phyloP scores from a whole-genome alignment of 2,329 filamentous ascomycete genomes.

The Microcera coccophila region DNA sequence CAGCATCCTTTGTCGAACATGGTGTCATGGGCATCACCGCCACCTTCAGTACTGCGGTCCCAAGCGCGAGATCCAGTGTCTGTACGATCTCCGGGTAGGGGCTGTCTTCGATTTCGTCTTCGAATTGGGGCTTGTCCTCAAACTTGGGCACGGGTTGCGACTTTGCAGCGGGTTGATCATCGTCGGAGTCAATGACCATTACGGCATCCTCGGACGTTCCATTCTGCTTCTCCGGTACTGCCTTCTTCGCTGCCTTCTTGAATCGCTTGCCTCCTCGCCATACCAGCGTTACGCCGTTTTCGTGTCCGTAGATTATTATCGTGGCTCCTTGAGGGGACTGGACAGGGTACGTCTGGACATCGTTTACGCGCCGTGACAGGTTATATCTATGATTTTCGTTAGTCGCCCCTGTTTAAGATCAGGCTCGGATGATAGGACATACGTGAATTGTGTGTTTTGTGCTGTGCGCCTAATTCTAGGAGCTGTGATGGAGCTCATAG shows the following conservation, averaged over 20 bases:
- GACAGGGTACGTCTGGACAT: constrained; percentile 59
- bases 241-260: constrained; percentile 41
- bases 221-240: constrained; percentile 46
- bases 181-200: constrained; percentile 62
- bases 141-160: constrained; percentile 31
- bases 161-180: constrained; percentile 45
- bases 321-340: constrained; percentile 60
- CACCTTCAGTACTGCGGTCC: constrained; percentile 52
- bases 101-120: constrained; percentile 47
- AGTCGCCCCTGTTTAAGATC: too few species aligned
- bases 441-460: constrained; percentile 49
- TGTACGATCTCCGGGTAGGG: constrained; percentile 55
- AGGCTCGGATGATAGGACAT: constrained; percentile 13
- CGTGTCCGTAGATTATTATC: constrained; percentile 60
- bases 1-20: constrained; percentile 45
- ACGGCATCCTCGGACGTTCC: constrained; percentile 50
- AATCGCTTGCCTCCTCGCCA: constrained; percentile 63
- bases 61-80: constrained; percentile 58
- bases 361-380: constrained; percentile 53
- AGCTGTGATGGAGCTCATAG: constrained; percentile 32
- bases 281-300: constrained; percentile 57
- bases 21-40: constrained; percentile 53
- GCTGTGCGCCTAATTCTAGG: constrained; percentile 45
- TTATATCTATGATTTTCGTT: constrained; percentile 50
- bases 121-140: constrained; percentile 56